Percentiles rank a stretch among this genome's conserved stretches.
Evolutionary conservation across 306 rosid species (phyloP).

Genomic region (Potentilla sterilis): DNA sequence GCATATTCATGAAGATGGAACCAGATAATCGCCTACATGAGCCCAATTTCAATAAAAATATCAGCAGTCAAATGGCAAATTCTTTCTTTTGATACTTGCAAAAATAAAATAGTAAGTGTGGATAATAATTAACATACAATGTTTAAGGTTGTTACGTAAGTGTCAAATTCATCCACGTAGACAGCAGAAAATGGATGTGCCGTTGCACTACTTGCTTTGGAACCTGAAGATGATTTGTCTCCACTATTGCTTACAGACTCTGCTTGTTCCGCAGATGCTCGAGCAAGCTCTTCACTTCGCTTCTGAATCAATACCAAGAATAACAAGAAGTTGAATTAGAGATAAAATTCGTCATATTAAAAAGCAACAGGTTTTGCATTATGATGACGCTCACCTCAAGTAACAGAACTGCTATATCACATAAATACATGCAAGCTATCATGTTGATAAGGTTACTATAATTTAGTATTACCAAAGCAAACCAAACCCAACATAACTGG

Average conservation of each 20-base stretch:
- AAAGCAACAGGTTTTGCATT: constrained; percentile 12
- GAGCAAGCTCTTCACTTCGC: constrained; percentile 63
- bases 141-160: constrained; percentile 51
- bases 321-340: constrained; percentile 24
- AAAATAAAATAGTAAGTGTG: neutral
- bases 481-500: constrained; percentile 1
- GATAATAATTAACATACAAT: neutral
- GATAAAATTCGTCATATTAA: neutral
- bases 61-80: constrained; percentile 6
- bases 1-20: constrained; percentile 85
- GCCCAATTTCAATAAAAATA: constrained; percentile 7
- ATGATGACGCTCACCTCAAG: neutral
- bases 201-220: constrained; percentile 56
- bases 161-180: constrained; percentile 79
- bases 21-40: constrained; percentile 81
- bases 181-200: constrained; percentile 48
- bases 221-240: constrained; percentile 56
- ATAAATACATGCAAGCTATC: neutral
- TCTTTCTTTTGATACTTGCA: neutral
- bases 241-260: constrained; percentile 53
- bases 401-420: neutral
- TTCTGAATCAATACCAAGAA: constrained; percentile 52
- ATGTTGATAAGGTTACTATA: neutral
- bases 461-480: constrained; percentile 1
- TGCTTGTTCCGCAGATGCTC: constrained; percentile 63